A percentile compares a stretch with the other conserved stretches of the same genome.
phyloP scores from a whole-genome alignment of 768 basidiomycete species.

The Leucosporidium yakuticum region DNA sequence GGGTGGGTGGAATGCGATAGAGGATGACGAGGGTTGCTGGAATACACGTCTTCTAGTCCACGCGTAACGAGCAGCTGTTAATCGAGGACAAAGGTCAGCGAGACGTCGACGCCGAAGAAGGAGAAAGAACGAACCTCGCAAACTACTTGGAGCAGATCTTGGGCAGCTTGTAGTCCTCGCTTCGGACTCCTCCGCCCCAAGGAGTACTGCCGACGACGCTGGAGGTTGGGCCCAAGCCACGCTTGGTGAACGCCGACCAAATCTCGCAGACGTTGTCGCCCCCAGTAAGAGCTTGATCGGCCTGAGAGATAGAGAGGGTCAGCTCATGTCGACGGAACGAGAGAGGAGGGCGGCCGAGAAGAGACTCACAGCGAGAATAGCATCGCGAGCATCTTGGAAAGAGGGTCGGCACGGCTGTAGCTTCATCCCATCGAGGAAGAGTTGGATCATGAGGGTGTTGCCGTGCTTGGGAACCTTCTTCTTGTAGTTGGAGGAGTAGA shows the following conservation, averaged over 20 bases:
- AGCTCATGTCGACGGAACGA: slow-evolving; percentile 62
- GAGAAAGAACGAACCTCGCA: too few relatives aligned
- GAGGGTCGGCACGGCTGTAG: slow-evolving; percentile 79
- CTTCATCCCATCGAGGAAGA: slow-evolving; percentile 90
- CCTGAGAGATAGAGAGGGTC: slow-evolving; percentile 81
- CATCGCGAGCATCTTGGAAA: slow-evolving; percentile 32
- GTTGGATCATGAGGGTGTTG: slow-evolving; percentile 65
- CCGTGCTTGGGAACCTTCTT: slow-evolving; percentile 80
- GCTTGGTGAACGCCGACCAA: slow-evolving; percentile 75
- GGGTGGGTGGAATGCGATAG: too few relatives aligned
- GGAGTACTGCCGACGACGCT: slow-evolving; percentile 55
- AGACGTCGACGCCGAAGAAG: too few relatives aligned
- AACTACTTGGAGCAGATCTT: slow-evolving; percentile 9
- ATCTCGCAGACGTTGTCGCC: slow-evolving; percentile 87
- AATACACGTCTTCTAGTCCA: too few relatives aligned
- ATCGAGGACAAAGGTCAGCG: too few relatives aligned
- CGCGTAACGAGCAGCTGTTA: too few relatives aligned
- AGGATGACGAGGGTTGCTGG: too few relatives aligned
- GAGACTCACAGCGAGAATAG: slow-evolving; percentile 19
- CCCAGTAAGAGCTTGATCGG: slow-evolving; percentile 80
- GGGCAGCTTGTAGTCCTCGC: slow-evolving; percentile 26
- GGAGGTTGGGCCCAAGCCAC: slow-evolving; percentile 77
- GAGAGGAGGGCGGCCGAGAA: background rate
- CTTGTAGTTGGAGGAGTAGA: slow-evolving; percentile 45
- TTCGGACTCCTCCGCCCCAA: slow-evolving; percentile 30